phyloP scores from a whole-genome alignment of 495 filamentous ascomycete genomes.

The Friedmanniomyces simplex region DNA sequence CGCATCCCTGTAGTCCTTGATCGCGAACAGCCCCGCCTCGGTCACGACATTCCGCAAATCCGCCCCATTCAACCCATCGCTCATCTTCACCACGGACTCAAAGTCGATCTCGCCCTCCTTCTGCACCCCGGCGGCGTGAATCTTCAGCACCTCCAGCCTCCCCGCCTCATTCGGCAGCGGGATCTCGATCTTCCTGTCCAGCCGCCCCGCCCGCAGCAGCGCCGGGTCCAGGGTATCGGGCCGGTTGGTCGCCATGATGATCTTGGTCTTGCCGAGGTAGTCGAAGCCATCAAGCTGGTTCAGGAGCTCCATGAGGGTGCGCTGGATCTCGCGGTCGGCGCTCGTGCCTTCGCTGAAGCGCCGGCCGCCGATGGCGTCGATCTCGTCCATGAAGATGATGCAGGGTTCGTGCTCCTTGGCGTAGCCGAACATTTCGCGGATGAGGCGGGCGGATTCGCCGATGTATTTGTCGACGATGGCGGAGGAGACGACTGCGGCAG shows the following conservation, averaged over 20 bases:
- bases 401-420: slow-evolving; percentile 99
- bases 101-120: slow-evolving; percentile 96
- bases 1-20: slow-evolving; percentile 91
- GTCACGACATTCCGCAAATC: slow-evolving; percentile 98
- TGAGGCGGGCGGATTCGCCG: slow-evolving; percentile 92
- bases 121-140: slow-evolving; percentile 77
- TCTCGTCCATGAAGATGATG: slow-evolving; percentile 99
- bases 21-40: slow-evolving; percentile 92
- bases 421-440: slow-evolving; percentile 99
- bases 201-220: slow-evolving; percentile 79
- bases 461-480: slow-evolving; percentile 99
- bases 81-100: slow-evolving; percentile 99
- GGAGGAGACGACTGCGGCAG: slow-evolving; percentile 78
- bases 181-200: slow-evolving; percentile 98
- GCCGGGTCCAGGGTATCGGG: slow-evolving; percentile 97
- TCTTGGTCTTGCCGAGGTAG: slow-evolving; percentile 98
- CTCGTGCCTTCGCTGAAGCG: slow-evolving; percentile 98
- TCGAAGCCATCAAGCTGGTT: slow-evolving; percentile 99
- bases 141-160: slow-evolving; percentile 95
- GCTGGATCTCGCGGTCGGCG: slow-evolving; percentile 96
- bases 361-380: slow-evolving; percentile 95
- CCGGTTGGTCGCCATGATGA: slow-evolving; percentile 99
- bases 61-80: slow-evolving; percentile 92
- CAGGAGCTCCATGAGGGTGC: slow-evolving; percentile 96
- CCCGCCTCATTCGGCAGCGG: slow-evolving; percentile 98